A percentile compares a stretch with the other conserved stretches of the same genome.
Conservation (phyloP, 202 grass and related monocot species). For the Tripidium arundinaceum region DNA sequence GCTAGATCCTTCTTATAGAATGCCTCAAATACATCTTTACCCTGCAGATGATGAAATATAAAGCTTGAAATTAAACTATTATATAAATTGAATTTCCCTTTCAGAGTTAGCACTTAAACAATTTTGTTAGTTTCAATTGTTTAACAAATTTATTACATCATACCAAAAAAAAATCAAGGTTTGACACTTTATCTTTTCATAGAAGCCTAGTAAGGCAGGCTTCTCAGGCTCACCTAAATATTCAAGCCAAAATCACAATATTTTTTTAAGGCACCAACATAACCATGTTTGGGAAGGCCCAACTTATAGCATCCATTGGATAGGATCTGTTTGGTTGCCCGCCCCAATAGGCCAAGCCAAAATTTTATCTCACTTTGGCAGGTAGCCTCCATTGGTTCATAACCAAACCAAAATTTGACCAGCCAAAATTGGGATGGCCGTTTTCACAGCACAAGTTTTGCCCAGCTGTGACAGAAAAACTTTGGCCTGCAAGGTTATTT, state of each 20-base stretch:
- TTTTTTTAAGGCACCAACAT: not conserved
- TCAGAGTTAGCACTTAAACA: conserved; percentile 1
- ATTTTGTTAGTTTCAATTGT: not conserved
- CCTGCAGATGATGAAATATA: conserved; percentile 46
- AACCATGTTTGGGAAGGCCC: not conserved
- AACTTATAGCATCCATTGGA: not conserved
- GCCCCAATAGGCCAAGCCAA: not conserved
- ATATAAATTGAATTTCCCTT: not conserved
- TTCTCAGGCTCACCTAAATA: not conserved
- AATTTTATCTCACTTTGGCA: not conserved
- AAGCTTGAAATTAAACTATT: conserved; percentile 10
- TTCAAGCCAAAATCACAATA: not conserved
- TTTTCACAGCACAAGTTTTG: not conserved
- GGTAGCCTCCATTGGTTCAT: not conserved
- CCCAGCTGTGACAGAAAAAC: not conserved
- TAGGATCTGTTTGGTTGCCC: not conserved
- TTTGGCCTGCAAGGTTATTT: not conserved
- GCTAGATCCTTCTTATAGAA: conserved; percentile 99
- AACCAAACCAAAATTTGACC: not conserved
- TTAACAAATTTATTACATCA: conserved; percentile 1
- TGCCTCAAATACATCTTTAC: conserved; percentile 99
- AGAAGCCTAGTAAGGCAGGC: not conserved
- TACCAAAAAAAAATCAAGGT: not conserved
- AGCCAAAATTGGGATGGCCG: not conserved
- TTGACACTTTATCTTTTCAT: not conserved